A percentile compares a stretch with the other conserved stretches of the same genome.
Conservation (phyloP, 805 yeast genomes). For the Lipomyces orientalis region DNA sequence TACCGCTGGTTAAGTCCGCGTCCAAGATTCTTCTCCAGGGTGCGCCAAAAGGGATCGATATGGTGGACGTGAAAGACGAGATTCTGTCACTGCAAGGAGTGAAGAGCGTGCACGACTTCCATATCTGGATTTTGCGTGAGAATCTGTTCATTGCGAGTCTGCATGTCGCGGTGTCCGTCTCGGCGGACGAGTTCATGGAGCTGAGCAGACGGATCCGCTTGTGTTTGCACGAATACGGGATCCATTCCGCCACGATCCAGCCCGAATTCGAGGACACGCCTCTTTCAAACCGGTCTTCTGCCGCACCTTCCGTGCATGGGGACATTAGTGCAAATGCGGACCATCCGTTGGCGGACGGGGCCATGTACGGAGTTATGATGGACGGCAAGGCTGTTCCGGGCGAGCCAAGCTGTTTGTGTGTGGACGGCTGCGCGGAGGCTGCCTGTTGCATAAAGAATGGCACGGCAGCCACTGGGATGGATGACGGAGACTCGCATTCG, state of each 20-base stretch:
- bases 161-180: slow-evolving; percentile 74
- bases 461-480: not conserved
- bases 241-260: slow-evolving; percentile 93
- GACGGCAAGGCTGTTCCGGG: slow-evolving; percentile 5
- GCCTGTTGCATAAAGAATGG: slow-evolving; percentile 24
- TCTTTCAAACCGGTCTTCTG: slow-evolving; percentile 6
- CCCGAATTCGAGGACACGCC: slow-evolving; percentile 71
- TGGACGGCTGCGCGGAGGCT: slow-evolving; percentile 36
- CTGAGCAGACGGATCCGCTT: slow-evolving; percentile 77
- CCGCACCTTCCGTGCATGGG: slow-evolving; percentile 11
- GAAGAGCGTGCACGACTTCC: slow-evolving; percentile 89
- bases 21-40: slow-evolving; percentile 90
- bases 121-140: slow-evolving; percentile 94
- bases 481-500: slow-evolving; percentile 11
- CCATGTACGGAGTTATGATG: not conserved
- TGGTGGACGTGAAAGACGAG: slow-evolving; percentile 72
- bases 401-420: slow-evolving; percentile 31
- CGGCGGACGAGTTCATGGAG: slow-evolving; percentile 65
- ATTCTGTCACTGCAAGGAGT: slow-evolving; percentile 74
- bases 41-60: slow-evolving; percentile 82
- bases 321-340: not conserved
- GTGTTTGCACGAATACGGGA: slow-evolving; percentile 80
- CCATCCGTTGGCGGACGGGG: not conserved
- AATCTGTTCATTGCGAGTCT: slow-evolving; percentile 83
- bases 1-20: slow-evolving; percentile 85